Percentiles rank a stretch among this genome's conserved stretches.
Evolutionary conservation across 331 rosid species (phyloP).

Genomic region (Prunus yedoensis): DNA sequence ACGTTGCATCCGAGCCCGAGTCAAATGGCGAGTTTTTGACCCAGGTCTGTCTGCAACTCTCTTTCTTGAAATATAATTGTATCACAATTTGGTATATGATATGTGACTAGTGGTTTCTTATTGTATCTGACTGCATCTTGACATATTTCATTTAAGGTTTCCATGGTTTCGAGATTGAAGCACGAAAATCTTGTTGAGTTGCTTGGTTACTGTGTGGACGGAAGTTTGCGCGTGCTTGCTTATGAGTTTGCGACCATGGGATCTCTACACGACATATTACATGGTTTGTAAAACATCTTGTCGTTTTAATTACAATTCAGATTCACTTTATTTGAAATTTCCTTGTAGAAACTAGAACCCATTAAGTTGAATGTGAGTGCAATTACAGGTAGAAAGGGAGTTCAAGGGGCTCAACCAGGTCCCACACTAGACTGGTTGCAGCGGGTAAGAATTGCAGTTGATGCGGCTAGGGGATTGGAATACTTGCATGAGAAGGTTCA

Average conservation of each 20-base stretch:
- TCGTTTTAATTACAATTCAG: slow-evolving; percentile 10
- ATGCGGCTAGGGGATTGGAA: slow-evolving; percentile 94
- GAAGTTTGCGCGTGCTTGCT: slow-evolving; percentile 91
- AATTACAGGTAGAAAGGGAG: slow-evolving; percentile 92
- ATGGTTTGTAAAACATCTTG: slow-evolving; percentile 52
- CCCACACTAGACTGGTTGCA: slow-evolving; percentile 97
- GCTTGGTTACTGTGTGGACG: slow-evolving; percentile 97
- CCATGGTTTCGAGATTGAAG: slow-evolving; percentile 90
- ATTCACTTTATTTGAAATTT: slow-evolving; percentile 6
- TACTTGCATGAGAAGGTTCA: slow-evolving; percentile 96
- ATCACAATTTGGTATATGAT: neutral
- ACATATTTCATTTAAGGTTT: slow-evolving; percentile 53
- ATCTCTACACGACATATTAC: slow-evolving; percentile 95
- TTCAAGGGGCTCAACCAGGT: slow-evolving; percentile 99
- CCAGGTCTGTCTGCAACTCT: slow-evolving; percentile 57
- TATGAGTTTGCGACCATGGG: slow-evolving; percentile 99
- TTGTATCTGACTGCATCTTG: slow-evolving; percentile 18
- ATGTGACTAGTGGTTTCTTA: slow-evolving; percentile 9
- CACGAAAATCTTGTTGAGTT: slow-evolving; percentile 90
- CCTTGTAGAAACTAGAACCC: slow-evolving; percentile 7
- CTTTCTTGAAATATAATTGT: neutral
- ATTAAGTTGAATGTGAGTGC: slow-evolving; percentile 15
- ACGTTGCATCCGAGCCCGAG: slow-evolving; percentile 92
- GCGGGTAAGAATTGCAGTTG: slow-evolving; percentile 97
- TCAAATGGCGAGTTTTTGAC: slow-evolving; percentile 81